phyloP scores from a whole-genome alignment of 306 rosid species.

The Acacia acuminata region DNA sequence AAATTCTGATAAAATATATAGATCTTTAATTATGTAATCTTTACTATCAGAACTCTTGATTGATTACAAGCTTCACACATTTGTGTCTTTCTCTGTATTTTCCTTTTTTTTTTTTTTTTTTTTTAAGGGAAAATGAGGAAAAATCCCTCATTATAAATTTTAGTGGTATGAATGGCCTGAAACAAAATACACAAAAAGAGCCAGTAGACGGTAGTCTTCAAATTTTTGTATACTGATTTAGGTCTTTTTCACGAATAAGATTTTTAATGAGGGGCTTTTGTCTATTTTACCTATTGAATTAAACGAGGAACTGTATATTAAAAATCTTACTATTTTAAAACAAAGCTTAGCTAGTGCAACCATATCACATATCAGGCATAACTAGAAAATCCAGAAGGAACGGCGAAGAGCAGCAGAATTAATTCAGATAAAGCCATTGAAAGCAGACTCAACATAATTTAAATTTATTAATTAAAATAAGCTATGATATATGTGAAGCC shows the following conservation, averaged over 20 bases:
- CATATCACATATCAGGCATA: neutral
- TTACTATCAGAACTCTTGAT: neutral
- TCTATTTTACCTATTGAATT: too few relatives aligned
- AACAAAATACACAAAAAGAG: too few relatives aligned
- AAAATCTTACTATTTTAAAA: neutral
- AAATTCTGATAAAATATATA: neutral
- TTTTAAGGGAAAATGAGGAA: too few relatives aligned
- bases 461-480: neutral
- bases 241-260: too few relatives aligned
- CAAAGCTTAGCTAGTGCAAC: neutral
- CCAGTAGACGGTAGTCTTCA: too few relatives aligned
- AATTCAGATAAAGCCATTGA: neutral
- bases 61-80: neutral
- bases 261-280: too few relatives aligned
- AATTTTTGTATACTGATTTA: too few relatives aligned
- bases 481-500: neutral
- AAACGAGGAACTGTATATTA: neutral
- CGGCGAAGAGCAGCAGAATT: neutral
- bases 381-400: neutral
- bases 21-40: neutral
- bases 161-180: too few relatives aligned
- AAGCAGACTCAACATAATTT: neutral
- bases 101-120: too few relatives aligned
- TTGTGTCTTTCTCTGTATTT: neutral
- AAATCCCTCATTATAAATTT: too few relatives aligned